phyloP scores from a whole-genome alignment of 2,329 filamentous ascomycete species.

The Neonectria ditissima region DNA sequence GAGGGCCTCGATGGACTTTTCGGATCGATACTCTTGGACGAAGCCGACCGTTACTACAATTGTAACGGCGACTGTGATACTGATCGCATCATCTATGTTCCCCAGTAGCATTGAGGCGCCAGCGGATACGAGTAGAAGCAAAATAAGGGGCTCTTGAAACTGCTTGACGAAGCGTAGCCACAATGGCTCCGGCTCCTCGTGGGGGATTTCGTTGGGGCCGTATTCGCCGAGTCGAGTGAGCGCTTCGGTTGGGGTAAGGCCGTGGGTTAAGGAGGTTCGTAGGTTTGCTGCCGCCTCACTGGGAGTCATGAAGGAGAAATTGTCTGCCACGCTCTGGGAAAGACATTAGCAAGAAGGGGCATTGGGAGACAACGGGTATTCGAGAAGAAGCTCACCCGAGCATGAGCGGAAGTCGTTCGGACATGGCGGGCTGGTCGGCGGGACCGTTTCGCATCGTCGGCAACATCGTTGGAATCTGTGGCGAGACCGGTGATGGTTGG shows the following conservation, averaged over 20 bases:
- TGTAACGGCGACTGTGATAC: constrained; percentile 94
- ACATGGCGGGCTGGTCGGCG: constrained; percentile 51
- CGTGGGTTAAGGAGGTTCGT: constrained; percentile 84
- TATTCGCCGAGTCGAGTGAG: constrained; percentile 81
- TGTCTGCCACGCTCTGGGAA: constrained; percentile 65
- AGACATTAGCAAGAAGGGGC: constrained; percentile 29
- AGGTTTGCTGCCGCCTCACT: constrained; percentile 82
- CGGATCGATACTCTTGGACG: constrained; percentile 95
- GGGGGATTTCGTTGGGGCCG: constrained; percentile 93
- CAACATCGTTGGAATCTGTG: constrained; percentile 42
- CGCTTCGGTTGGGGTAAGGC: constrained; percentile 84
- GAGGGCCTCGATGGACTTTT: constrained; percentile 95
- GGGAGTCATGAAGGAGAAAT: constrained; percentile 76
- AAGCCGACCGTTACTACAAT: constrained; percentile 98
- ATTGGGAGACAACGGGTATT: background rate
- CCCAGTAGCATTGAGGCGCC: constrained; percentile 89
- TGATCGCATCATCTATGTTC: constrained; percentile 94
- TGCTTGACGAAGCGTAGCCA: constrained; percentile 97
- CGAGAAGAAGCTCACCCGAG: constrained; percentile 57
- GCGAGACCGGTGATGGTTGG: constrained; percentile 49
- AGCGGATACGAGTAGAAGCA: constrained; percentile 90
- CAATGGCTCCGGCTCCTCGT: constrained; percentile 91
- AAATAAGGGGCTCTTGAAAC: constrained; percentile 94
- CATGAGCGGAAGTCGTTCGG: constrained; percentile 67
- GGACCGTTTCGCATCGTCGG: constrained; percentile 42